Evolutionary conservation across 2,329 filamentous ascomycete genomes (phyloP).

Genomic region (Stromatinia cepivora): DNA sequence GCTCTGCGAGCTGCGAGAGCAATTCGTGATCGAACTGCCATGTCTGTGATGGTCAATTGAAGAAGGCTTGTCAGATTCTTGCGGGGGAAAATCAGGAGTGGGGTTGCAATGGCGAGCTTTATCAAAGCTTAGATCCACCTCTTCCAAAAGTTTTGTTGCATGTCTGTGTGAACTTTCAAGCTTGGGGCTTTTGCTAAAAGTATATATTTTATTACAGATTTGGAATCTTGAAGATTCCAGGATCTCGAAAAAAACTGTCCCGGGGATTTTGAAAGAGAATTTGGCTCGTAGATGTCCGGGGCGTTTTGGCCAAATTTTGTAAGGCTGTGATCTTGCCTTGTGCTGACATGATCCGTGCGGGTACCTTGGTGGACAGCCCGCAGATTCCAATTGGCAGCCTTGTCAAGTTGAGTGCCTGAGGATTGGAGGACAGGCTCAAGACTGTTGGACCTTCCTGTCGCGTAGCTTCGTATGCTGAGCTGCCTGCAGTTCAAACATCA

Average conservation of each 20-base stretch:
- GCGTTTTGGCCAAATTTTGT: background rate
- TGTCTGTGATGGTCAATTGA: conserved; percentile 26
- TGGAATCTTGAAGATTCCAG: background rate
- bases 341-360: background rate
- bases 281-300: background rate
- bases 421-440: background rate
- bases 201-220: background rate
- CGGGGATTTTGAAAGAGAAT: background rate
- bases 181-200: background rate
- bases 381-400: conserved; percentile 16
- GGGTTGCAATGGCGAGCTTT: conserved; percentile 17
- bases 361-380: background rate
- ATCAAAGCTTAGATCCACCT: conserved; percentile 13
- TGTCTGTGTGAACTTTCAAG: background rate
- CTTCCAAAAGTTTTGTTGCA: conserved; percentile 7
- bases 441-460: conserved; percentile 22
- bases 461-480: conserved; percentile 37
- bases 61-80: background rate
- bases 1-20: conserved; percentile 35
- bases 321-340: conserved; percentile 9
- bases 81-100: conserved; percentile 17
- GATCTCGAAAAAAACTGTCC: background rate
- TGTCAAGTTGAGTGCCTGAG: conserved; percentile 18
- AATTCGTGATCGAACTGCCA: conserved; percentile 37
- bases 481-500: conserved; percentile 32